Conservation (phyloP, 768 basidiomycete species). For the Hericium erinaceus region DNA sequence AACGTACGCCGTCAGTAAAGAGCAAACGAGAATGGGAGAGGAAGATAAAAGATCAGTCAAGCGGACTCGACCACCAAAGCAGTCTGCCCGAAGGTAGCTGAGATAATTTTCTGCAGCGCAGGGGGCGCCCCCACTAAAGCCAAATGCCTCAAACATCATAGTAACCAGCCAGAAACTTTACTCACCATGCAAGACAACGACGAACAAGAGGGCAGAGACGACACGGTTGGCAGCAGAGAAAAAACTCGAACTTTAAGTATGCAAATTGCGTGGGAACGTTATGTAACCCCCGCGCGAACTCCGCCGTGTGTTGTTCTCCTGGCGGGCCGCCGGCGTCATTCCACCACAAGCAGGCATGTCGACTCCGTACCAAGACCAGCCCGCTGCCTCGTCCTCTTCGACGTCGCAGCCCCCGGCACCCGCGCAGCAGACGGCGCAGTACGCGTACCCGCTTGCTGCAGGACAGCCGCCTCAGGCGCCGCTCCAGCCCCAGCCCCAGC, state of each 20-base stretch:
- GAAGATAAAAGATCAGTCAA: conserved; percentile 29
- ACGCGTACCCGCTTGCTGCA: conserved; percentile 13
- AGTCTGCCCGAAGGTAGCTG: conserved; percentile 78
- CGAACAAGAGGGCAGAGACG: not conserved
- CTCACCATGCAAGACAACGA: conserved; percentile 16
- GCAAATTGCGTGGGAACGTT: not conserved
- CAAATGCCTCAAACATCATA: conserved; percentile 93
- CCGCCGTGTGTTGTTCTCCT: not conserved
- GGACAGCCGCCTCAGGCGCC: conserved; percentile 8
- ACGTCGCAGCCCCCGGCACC: conserved; percentile 6
- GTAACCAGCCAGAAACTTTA: conserved; percentile 2
- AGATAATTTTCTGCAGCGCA: conserved; percentile 81
- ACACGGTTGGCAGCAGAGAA: not conserved
- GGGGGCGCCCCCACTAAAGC: conserved; percentile 64
- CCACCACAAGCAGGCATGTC: not conserved
- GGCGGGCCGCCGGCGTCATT: not conserved
- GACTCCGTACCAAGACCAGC: not conserved
- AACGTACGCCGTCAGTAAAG: too few relatives aligned
- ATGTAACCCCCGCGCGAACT: not conserved
- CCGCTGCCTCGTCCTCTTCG: conserved; percentile 13
- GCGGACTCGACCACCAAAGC: conserved; percentile 35
- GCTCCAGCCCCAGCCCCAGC: conserved; percentile 6
- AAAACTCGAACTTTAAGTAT: not conserved
- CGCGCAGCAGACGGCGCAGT: conserved; percentile 12
- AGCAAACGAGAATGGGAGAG: too few relatives aligned